Conservation (phyloP, 2,329 filamentous ascomycete genomes). For the Talaromyces rugulosus region DNA sequence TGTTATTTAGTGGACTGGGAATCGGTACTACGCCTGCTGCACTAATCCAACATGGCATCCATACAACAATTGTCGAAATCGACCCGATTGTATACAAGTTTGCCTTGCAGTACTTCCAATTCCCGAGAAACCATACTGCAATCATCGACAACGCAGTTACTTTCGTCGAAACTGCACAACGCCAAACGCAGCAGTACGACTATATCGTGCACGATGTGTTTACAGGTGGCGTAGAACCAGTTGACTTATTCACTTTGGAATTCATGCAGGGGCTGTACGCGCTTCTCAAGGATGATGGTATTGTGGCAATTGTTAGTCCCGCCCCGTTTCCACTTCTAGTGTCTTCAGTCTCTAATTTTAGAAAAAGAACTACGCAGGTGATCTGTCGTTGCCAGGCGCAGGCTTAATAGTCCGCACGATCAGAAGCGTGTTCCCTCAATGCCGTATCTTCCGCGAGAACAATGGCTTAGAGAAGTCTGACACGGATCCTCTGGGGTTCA, state of each 20-base stretch:
- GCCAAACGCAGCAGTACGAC: conserved; percentile 59
- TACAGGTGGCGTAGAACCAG: conserved; percentile 89
- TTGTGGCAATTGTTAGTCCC: conserved; percentile 74
- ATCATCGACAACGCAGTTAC: conserved; percentile 75
- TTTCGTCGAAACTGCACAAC: conserved; percentile 55
- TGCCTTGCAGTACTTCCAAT: conserved; percentile 74
- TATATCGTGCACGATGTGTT: conserved; percentile 98
- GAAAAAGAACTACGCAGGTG: conserved; percentile 84
- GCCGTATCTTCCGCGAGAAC: conserved; percentile 83
- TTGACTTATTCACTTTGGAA: conserved; percentile 78
- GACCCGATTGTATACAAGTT: conserved; percentile 85
- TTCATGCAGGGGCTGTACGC: conserved; percentile 69
- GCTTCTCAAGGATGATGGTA: conserved; percentile 72
- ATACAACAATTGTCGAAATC: conserved; percentile 92
- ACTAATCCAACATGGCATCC: conserved; percentile 78
- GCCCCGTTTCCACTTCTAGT: background rate
- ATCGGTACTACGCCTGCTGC: conserved; percentile 89
- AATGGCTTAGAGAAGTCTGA: conserved; percentile 36
- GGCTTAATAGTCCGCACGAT: conserved; percentile 80
- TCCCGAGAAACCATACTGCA: conserved; percentile 72
- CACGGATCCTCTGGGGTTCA: conserved; percentile 65
- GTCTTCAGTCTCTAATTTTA: conserved; percentile 12
- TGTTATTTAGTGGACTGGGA: conserved; percentile 66
- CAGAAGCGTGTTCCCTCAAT: conserved; percentile 75
- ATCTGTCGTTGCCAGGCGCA: conserved; percentile 72